Base-by-base conservation (phyloP, 352 stramenopile genomes). In the Phytophthora kernoviae region DNA sequence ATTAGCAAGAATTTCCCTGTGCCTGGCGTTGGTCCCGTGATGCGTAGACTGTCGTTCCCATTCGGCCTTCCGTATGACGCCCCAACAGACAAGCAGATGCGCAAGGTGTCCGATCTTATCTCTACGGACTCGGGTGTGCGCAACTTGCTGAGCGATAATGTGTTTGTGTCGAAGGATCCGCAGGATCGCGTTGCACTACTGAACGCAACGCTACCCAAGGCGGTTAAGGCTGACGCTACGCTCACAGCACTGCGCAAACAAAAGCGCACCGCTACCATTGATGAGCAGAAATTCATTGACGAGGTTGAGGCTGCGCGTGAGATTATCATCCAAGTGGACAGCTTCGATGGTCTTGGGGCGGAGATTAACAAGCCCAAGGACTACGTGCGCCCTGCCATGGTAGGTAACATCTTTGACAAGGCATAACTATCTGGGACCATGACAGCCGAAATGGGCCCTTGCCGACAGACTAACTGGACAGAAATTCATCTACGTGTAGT, bases 1-100 rank as follows among this genome's bases (percentile, higher is more conserved):
- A 97, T 98, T 43, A 96, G 90, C 42, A 92, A 97, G 65, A 99
- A 99, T 80, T 99, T 99, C 73, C 97, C 97, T 22, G 82, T 92
- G 33, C 92, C 90, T 20, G 89, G 90, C 17, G 81, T 99, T 27
- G 96, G 96, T 33, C 71, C 77, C 0, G 54, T 98, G 30, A 99
- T 99, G 96, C 96, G 96, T 54, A 68, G 88, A 32, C 77, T 98
- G 36, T 98, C 94, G 62, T 99, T 98, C 81, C 97, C 97, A 50
- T 96, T 98, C 56, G 97, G 95, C 47, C 76, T 92, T 47, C 87
- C 90, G 7, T 99, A 99, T 77, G 77, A 87, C 17, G 59, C 83
- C 33, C 96, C 96, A 12, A 90, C 76, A 40, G 97, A 99, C 76
- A 83, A 81, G 62, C 86, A 92, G 62, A 75, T 78, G 46, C 83